A percentile compares a stretch with the other conserved stretches of the same genome.
phyloP scores from a whole-genome alignment of 2,329 filamentous ascomycete species.

The Cercospora canescens region DNA sequence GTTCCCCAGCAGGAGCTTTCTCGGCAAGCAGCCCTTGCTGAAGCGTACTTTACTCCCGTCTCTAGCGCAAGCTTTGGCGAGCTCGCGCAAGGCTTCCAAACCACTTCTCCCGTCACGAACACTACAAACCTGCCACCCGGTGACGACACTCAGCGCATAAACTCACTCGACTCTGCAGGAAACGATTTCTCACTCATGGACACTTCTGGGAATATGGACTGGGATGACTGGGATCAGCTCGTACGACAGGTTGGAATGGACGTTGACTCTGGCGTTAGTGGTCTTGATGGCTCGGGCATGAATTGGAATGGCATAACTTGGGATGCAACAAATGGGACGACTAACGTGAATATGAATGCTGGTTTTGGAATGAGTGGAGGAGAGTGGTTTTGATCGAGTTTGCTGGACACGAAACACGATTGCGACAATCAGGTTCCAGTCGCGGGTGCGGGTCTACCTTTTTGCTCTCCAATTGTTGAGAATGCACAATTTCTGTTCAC shows the following conservation, averaged over 20 bases:
- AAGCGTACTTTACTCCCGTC: slow-evolving; percentile 15
- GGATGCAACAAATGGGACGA: slow-evolving; percentile 14
- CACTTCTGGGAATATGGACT: slow-evolving; percentile 44
- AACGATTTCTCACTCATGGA: slow-evolving; percentile 36
- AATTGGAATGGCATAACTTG: slow-evolving; percentile 18
- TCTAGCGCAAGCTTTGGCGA: slow-evolving; percentile 20
- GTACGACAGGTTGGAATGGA: slow-evolving; percentile 49
- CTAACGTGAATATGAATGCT: slow-evolving; percentile 28
- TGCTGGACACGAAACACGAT: background rate
- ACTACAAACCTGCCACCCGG: background rate
- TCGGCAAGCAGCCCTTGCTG: slow-evolving; percentile 11
- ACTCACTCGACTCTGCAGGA: slow-evolving; percentile 29
- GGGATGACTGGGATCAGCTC: slow-evolving; percentile 52
- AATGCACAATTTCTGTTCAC: background rate
- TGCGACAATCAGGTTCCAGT: no score
- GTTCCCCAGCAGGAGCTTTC: background rate
- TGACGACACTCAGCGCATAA: slow-evolving; percentile 20
- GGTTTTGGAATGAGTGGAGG: slow-evolving; percentile 31
- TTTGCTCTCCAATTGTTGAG: background rate
- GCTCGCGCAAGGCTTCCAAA: slow-evolving; percentile 5
- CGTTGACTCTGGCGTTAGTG: slow-evolving; percentile 29
- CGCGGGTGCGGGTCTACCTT: background rate
- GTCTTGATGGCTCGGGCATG: slow-evolving; percentile 1
- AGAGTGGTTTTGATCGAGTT: slow-evolving; percentile 31
- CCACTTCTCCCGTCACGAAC: background rate